Percentiles rank a stretch among this genome's conserved stretches.
Conservation (phyloP, 345 rosid genomes). For the Populus simonii region DNA sequence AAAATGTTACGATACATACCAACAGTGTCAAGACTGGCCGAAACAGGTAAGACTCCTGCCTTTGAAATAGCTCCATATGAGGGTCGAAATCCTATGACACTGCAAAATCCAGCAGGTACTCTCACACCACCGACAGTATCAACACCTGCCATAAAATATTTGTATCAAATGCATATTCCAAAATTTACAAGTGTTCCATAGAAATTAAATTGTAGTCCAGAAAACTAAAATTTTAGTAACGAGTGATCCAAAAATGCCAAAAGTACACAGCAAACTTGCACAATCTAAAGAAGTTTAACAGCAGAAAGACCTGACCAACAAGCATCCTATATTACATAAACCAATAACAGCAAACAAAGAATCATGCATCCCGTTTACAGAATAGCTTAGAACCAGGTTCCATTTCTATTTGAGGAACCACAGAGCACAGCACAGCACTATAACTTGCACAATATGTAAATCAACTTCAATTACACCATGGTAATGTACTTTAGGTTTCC, state of each 20-base stretch:
- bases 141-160: slow-evolving; percentile 52
- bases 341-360: not conserved
- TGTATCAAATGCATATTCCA: slow-evolving; percentile 1
- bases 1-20: slow-evolving; percentile 46
- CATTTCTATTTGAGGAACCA: not conserved
- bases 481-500: not conserved
- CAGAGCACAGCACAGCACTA: too few species aligned
- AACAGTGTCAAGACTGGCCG: slow-evolving; percentile 76
- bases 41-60: slow-evolving; percentile 56
- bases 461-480: not conserved
- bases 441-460: not conserved
- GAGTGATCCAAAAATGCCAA: not conserved
- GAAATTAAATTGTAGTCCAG: not conserved
- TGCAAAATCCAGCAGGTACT: slow-evolving; percentile 82
- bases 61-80: slow-evolving; percentile 71
- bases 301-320: not conserved
- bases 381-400: not conserved
- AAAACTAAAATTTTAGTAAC: not conserved
- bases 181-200: not conserved
- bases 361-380: not conserved
- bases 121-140: slow-evolving; percentile 93
- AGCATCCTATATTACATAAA: not conserved
- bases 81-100: slow-evolving; percentile 77
- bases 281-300: not conserved
- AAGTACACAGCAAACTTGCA: not conserved